A percentile compares a stretch with the other conserved stretches of the same genome.
phyloP scores from a whole-genome alignment of 352 stramenopile genomes.

The Phytophthora kernoviae region DNA sequence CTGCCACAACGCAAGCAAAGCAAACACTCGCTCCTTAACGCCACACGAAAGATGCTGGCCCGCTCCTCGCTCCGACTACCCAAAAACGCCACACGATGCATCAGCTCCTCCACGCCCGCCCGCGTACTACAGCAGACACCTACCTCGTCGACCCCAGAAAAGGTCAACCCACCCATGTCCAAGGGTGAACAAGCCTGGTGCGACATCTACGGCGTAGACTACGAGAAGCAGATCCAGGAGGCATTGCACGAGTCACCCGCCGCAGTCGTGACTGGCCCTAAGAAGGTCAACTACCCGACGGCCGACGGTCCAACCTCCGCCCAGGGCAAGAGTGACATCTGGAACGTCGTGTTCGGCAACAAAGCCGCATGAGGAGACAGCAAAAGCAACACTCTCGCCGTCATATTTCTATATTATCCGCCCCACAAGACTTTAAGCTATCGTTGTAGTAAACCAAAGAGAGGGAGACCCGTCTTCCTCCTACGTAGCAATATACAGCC shows the following conservation, averaged over 20 bases:
- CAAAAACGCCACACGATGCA: slow-evolving; percentile 29
- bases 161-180: slow-evolving; percentile 34
- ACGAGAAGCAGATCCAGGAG: slow-evolving; percentile 68
- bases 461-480: slow-evolving; percentile 16
- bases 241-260: slow-evolving; percentile 57
- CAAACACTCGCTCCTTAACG: slow-evolving; percentile 2
- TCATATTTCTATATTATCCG: slow-evolving; percentile 38
- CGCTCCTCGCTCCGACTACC: slow-evolving; percentile 32
- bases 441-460: too few species aligned
- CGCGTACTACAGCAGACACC: slow-evolving; percentile 46
- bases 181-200: slow-evolving; percentile 71
- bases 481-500: slow-evolving; percentile 31
- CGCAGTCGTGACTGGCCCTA: slow-evolving; percentile 9
- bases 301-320: not conserved
- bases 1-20: slow-evolving; percentile 1
- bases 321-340: slow-evolving; percentile 50
- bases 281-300: slow-evolving; percentile 38
- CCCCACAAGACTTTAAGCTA: slow-evolving; percentile 21
- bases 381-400: too few species aligned
- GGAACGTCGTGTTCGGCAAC: slow-evolving; percentile 56
- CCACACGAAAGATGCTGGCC: slow-evolving; percentile 33
- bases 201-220: slow-evolving; percentile 81
- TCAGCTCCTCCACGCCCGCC: slow-evolving; percentile 35
- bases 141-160: slow-evolving; percentile 16
- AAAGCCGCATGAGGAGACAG: slow-evolving; percentile 18